Conservation (phyloP, 2,329 filamentous ascomycete species). For the Tolypocladium album region DNA sequence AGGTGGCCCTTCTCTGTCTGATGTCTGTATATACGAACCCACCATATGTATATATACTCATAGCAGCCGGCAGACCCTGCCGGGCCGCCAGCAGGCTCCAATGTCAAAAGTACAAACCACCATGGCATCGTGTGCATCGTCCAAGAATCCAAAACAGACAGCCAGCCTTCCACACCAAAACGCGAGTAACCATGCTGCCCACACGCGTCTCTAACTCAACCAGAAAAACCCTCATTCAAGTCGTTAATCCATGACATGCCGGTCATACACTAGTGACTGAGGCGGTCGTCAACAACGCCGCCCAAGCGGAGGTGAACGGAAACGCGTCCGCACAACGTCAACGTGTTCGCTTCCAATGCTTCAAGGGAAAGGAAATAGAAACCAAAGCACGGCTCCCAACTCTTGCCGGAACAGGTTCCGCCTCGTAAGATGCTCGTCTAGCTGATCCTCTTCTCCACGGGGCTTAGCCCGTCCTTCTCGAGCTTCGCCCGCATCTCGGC, state of each 20-base stretch:
- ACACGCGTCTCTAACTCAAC: background rate
- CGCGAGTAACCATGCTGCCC: background rate
- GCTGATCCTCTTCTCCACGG: constrained; percentile 37
- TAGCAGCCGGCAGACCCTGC: background rate
- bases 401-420: background rate
- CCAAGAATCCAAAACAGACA: background rate
- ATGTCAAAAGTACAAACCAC: background rate
- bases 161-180: background rate
- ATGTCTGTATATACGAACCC: background rate
- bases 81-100: background rate
- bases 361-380: background rate
- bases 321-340: background rate
- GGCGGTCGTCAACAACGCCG: background rate
- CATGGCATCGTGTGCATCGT: background rate
- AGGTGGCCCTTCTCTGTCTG: background rate
- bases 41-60: background rate
- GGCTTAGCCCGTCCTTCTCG: constrained; percentile 31
- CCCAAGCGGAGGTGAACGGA: background rate
- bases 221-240: background rate
- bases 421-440: constrained; percentile 16
- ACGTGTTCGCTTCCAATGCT: background rate
- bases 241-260: background rate
- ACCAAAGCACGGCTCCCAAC: background rate
- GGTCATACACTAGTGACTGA: too few species aligned
- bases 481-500: constrained; percentile 35